phyloP scores from a whole-genome alignment of 768 basidiomycete genomes.

The Saitozyma sp. region DNA sequence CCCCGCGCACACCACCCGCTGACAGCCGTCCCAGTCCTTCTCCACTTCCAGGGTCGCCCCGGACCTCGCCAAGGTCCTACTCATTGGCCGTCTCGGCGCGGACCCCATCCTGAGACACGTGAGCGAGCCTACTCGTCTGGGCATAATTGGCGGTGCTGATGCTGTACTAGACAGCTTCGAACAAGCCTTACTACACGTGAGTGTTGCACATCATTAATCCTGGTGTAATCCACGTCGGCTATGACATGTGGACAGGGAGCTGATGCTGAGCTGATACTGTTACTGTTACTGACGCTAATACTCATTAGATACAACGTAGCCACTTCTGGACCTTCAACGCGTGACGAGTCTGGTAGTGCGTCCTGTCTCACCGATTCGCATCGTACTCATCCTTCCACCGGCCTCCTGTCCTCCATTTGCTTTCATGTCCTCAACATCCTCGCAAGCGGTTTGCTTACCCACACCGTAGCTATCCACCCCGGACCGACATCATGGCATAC shows the following conservation, averaged over 20 bases:
- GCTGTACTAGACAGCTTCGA: slow-evolving; percentile 17
- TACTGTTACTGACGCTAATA: no score
- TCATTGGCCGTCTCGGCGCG: slow-evolving; percentile 35
- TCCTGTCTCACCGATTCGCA: background rate
- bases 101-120: slow-evolving; percentile 32
- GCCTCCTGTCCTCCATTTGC: no score
- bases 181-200: slow-evolving; percentile 41
- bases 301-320: slow-evolving; percentile 32
- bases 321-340: slow-evolving; percentile 18
- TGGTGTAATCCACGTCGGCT: no score
- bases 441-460: background rate
- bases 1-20: no score
- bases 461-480: slow-evolving; percentile 8
- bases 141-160: background rate
- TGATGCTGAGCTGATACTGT: no score
- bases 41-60: slow-evolving; percentile 13
- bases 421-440: background rate
- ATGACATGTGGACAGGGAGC: no score
- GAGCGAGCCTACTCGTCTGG: background rate
- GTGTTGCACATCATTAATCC: no score
- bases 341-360: slow-evolving; percentile 12
- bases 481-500: slow-evolving; percentile 37
- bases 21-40: slow-evolving; percentile 22
- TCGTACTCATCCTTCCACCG: no score
- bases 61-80: slow-evolving; percentile 32